Evolutionary conservation across 225 moss, liverwort and hornwort genomes (phyloP).

Genomic region (Physcomitrellopsis africana): DNA sequence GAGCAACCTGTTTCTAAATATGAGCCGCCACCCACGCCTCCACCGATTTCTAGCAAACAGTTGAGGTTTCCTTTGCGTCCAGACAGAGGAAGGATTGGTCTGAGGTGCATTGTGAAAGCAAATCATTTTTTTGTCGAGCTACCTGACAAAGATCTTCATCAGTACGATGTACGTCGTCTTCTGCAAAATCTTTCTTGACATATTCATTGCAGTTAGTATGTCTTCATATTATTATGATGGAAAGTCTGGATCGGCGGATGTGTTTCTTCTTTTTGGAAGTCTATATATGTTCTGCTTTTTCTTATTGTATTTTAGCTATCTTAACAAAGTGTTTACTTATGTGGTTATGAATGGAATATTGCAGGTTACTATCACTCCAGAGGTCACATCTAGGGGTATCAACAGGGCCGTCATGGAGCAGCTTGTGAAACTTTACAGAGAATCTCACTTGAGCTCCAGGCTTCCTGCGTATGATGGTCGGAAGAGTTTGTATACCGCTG

Average conservation of each 20-base stretch:
- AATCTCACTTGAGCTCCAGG: slow-evolving; percentile 71
- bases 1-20: slow-evolving; percentile 46
- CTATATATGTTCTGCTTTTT: too few species aligned
- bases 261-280: not conserved
- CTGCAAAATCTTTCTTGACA: not conserved
- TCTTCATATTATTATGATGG: too few species aligned
- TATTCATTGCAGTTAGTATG: not conserved
- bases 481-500: slow-evolving; percentile 92
- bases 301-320: too few species aligned
- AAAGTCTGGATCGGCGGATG: not conserved
- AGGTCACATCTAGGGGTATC: slow-evolving; percentile 93
- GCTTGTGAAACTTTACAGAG: slow-evolving; percentile 77
- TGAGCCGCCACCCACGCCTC: slow-evolving; percentile 53
- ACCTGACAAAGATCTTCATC: slow-evolving; percentile 93
- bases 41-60: slow-evolving; percentile 82
- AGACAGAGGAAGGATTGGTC: slow-evolving; percentile 71
- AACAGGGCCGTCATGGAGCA: slow-evolving; percentile 97
- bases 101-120: slow-evolving; percentile 83
- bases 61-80: slow-evolving; percentile 89
- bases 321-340: not conserved
- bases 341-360: not conserved
- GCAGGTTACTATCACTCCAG: slow-evolving; percentile 94
- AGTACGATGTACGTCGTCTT: slow-evolving; percentile 72
- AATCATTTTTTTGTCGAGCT: slow-evolving; percentile 96
- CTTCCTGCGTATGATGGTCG: slow-evolving; percentile 94